Percentiles rank a stretch among this genome's conserved stretches.
phyloP scores from a whole-genome alignment of 768 basidiomycete species.

The Pulveroboletus ravenelii region DNA sequence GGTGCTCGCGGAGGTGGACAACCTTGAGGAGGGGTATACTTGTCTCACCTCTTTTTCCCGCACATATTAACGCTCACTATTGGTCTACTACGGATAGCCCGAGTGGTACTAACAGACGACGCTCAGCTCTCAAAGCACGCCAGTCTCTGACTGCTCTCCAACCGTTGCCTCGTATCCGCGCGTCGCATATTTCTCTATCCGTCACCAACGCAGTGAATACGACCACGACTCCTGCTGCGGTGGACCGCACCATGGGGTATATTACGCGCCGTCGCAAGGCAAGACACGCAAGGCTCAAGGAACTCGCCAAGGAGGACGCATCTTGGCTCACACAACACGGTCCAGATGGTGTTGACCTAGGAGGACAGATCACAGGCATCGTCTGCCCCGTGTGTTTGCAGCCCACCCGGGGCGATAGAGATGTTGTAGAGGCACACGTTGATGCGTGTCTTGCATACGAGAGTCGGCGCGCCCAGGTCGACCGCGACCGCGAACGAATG shows the following conservation, averaged over 20 bases:
- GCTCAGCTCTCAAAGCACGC: constrained; percentile 44
- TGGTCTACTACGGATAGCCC: constrained; percentile 23
- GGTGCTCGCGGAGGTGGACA: constrained; percentile 43
- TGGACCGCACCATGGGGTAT: constrained; percentile 52
- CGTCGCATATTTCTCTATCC: constrained; percentile 14
- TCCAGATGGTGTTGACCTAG: constrained; percentile 32
- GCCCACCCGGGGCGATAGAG: constrained; percentile 58
- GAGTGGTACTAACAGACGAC: constrained; percentile 25
- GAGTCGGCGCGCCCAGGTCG: constrained; percentile 34
- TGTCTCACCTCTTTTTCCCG: constrained; percentile 5
- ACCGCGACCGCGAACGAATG: constrained; percentile 23
- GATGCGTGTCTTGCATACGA: constrained; percentile 71
- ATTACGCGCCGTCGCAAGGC: constrained; percentile 68
- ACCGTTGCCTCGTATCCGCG: constrained; percentile 23
- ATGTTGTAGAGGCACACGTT: constrained; percentile 76
- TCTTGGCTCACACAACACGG: constrained; percentile 18
- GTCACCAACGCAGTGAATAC: constrained; percentile 14
- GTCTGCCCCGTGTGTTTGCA: constrained; percentile 69
- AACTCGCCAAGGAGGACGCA: constrained; percentile 60
- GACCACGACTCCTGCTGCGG: constrained; percentile 28
- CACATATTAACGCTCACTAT: constrained; percentile 26
- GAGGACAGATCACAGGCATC: constrained; percentile 37
- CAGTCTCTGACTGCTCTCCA: constrained; percentile 32
- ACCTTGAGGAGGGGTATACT: constrained; percentile 55
- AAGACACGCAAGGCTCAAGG: constrained; percentile 61